These are phyloP conservation scores for Penicillium simplicissimum DNA, from an alignment of 495 filamentous ascomycete genomes.

Conservation along the genomic window DNA sequence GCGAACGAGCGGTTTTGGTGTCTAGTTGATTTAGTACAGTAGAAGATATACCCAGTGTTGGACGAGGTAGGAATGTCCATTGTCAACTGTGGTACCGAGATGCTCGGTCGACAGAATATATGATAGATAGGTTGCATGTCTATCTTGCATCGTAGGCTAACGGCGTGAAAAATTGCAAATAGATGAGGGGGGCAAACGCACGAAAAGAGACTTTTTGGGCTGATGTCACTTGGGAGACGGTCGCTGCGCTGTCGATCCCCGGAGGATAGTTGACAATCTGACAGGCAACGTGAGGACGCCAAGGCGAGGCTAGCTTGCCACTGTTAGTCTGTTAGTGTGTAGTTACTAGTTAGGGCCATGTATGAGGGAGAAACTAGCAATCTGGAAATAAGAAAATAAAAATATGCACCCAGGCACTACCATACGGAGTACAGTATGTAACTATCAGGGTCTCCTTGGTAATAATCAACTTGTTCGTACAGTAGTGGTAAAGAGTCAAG, in stretches of 20 bases:
- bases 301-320: constrained; percentile 6
- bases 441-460: not conserved
- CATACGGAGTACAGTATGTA: not conserved
- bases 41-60: not conserved
- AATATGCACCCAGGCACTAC: not conserved
- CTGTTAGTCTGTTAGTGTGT: not conserved
- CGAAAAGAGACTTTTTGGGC: constrained; percentile 18
- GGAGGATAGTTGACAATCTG: constrained; percentile 21
- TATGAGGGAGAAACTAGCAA: not conserved
- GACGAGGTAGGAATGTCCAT: not conserved
- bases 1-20: not conserved
- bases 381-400: not conserved
- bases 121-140: not conserved
- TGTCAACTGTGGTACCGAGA: not conserved
- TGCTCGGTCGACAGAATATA: not conserved
- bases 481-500: too few species aligned
- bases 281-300: constrained; percentile 18
- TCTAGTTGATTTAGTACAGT: not conserved
- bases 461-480: not conserved
- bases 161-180: too few species aligned
- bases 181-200: not conserved
- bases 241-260: constrained; percentile 40
- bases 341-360: not conserved
- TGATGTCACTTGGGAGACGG: constrained; percentile 32
- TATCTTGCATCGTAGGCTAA: not conserved